Evolutionary conservation across 2,329 filamentous ascomycete species (phyloP), one percentile per base, ranked within the genome.

Genomic region (Neophaeococcomyces mojaviensis): DNA sequence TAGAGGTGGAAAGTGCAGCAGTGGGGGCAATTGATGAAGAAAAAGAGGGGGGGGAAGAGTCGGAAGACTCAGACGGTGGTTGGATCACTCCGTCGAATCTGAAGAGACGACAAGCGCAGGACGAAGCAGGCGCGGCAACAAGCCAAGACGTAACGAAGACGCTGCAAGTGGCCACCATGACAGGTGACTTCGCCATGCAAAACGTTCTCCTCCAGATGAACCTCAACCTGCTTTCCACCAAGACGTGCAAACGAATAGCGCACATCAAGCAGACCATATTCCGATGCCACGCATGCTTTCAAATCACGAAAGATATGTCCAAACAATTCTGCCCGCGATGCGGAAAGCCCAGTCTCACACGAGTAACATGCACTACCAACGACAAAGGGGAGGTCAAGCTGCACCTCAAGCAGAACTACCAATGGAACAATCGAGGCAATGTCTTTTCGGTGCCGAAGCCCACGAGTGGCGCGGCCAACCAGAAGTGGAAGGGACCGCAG

Each of bases 61-160:
- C 51, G 2, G 51, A 28, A 32, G 35, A 55, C 33, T 74, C 72
- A 4, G 76, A 74, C 30, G 87, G 84, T 54, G 86, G 82, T 58
- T 97, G 90, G 90, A 96, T 97, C 63, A 97, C 92, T 0, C 88
- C 90, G 1, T 82, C 83, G 33, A 98, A 97, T 67, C 77, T 98
- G 55, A 86, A 88, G 62, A 85, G 87, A 61, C 83, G 87, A 61
- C 84, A 92, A 68, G 79, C 78, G 49, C 77, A 81, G 61, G 82
- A 90, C 56, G 67, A 72, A 16, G 63, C 65, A 20, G 66, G 70
- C 18, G 68, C 67, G 4, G 64, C 71, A 1, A 64, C 70, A 16
- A 67, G 73, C 39, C 64, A 72, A 49, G 63, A 74, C 1, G 72
- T 78, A 44, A 73, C 78, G 30, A 77, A 78, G 51, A 79, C 78